Conservation (phyloP, 306 rosid species). For the Gynostemma pentaphyllum region DNA sequence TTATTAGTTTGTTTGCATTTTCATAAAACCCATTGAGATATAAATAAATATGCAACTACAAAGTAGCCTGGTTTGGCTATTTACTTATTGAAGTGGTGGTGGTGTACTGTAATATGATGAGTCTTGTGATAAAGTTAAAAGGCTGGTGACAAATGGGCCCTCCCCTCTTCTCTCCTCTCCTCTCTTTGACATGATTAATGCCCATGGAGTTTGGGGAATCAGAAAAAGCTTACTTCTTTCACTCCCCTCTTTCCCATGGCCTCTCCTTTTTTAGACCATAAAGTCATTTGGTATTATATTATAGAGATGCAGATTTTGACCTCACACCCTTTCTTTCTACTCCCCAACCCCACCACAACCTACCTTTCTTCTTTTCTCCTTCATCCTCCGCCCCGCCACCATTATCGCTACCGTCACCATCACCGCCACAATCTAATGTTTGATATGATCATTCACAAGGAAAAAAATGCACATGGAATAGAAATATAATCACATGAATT, state of each 20-base stretch:
- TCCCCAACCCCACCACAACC: too few relatives aligned
- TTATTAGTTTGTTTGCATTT: too few relatives aligned
- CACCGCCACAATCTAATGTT: neutral
- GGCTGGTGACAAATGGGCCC: constrained; percentile 6
- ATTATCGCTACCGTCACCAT: too few relatives aligned
- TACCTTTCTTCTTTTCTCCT: constrained; percentile 17
- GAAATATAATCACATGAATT: too few relatives aligned
- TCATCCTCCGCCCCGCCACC: neutral
- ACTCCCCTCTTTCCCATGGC: neutral
- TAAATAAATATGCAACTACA: neutral
- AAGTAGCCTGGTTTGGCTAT: neutral
- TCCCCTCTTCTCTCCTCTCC: too few relatives aligned
- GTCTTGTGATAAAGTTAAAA: constrained; percentile 5
- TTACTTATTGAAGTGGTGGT: neutral
- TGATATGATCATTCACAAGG: neutral
- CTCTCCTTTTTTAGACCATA: constrained; percentile 9
- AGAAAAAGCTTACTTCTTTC: constrained; percentile 3
- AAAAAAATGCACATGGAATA: neutral
- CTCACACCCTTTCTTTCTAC: constrained; percentile 14
- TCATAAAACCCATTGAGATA: neutral
- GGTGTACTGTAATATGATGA: constrained; percentile 4
- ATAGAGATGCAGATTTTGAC: constrained; percentile 17
- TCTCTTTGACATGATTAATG: constrained; percentile 1
- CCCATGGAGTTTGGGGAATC: constrained; percentile 11
- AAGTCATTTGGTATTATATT: neutral